phyloP scores from a whole-genome alignment of 2,329 filamentous ascomycete genomes.

The Phialocephala subalpina region DNA sequence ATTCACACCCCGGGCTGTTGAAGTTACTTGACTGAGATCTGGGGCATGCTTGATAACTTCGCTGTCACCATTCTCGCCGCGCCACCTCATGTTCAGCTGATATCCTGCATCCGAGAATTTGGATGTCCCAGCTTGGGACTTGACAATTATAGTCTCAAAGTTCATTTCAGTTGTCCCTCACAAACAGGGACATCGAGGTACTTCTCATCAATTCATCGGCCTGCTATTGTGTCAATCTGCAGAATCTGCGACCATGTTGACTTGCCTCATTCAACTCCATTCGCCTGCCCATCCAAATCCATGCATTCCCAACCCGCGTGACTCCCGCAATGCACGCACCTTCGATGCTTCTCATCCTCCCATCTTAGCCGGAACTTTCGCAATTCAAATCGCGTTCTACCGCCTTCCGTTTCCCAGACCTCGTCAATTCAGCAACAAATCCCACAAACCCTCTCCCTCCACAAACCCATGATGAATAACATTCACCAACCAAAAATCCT shows the following conservation, averaged over 20 bases:
- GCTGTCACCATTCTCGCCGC: no score
- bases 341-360: no score
- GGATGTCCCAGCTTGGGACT: neutral
- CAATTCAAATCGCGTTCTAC: no score
- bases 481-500: constrained; percentile 89
- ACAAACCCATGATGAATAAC: constrained; percentile 84
- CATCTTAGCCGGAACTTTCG: no score
- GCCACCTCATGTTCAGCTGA: no score
- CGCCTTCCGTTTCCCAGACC: no score
- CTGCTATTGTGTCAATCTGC: neutral
- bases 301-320: neutral
- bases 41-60: no score
- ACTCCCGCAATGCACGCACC: neutral
- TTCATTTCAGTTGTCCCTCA: neutral
- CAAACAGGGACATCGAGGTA: neutral
- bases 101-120: neutral
- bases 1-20: no score
- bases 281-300: neutral
- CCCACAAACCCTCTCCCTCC: constrained; percentile 76
- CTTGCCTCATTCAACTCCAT: constrained; percentile 2
- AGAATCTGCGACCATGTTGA: neutral
- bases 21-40: no score
- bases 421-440: constrained; percentile 60
- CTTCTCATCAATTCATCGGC: neutral
- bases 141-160: neutral